phyloP scores from a whole-genome alignment of 257 asterid species.

The Nyctanthes arbortristis region DNA sequence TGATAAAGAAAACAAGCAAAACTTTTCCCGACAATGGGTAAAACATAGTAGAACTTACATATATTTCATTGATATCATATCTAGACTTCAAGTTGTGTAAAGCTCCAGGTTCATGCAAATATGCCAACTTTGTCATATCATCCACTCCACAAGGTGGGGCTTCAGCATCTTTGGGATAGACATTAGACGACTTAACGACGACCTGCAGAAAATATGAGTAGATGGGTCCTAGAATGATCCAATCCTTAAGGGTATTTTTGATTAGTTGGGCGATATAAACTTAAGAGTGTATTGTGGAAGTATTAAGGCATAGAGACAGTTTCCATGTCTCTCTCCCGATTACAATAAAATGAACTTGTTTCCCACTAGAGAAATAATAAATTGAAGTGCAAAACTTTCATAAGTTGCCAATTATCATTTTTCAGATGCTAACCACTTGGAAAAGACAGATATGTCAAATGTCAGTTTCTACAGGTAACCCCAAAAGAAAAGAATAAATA shows the following conservation, averaged over 20 bases:
- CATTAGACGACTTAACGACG: constrained; percentile 69
- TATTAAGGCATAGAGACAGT: background rate
- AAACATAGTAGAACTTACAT: constrained; percentile 52
- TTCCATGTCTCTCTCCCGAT: background rate
- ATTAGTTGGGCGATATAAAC: constrained; percentile 3
- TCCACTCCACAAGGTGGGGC: constrained; percentile 99
- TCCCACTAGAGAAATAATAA: background rate
- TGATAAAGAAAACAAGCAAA: background rate
- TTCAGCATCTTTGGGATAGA: constrained; percentile 89
- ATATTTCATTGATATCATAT: constrained; percentile 97
- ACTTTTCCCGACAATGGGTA: constrained; percentile 8
- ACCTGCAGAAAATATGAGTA: constrained; percentile 50
- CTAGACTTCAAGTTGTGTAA: constrained; percentile 77
- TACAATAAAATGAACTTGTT: background rate
- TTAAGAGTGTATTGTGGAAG: background rate
- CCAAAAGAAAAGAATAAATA: too few species aligned
- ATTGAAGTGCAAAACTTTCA: background rate
- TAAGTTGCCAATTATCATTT: background rate
- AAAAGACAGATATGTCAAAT: constrained; percentile 1
- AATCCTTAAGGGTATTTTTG: constrained; percentile 3
- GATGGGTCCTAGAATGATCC: background rate
- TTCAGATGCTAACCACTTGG: background rate
- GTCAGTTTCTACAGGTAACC: constrained; percentile 8
- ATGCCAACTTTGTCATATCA: constrained; percentile 98
- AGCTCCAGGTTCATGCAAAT: constrained; percentile 98